phyloP scores from a whole-genome alignment of 768 basidiomycete species.

The Daedalea quercina region DNA sequence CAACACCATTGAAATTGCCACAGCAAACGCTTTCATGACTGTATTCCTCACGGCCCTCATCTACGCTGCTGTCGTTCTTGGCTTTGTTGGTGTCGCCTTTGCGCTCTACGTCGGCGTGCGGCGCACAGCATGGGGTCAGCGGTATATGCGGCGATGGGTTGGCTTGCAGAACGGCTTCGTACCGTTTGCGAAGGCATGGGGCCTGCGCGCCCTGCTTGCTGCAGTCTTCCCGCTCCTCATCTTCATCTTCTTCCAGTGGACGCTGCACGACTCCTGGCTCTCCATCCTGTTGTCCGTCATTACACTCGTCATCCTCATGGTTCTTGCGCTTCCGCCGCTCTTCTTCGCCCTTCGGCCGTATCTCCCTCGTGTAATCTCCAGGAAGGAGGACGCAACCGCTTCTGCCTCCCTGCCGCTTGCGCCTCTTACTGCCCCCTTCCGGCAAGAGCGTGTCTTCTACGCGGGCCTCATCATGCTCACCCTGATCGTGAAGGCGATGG shows the following conservation, averaged over 20 bases:
- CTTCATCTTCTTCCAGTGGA: slow-evolving; percentile 89
- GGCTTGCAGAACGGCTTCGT: slow-evolving; percentile 30
- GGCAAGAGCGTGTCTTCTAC: slow-evolving; percentile 61
- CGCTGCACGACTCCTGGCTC: slow-evolving; percentile 82
- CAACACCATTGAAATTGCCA: slow-evolving; percentile 70
- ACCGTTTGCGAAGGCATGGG: slow-evolving; percentile 51
- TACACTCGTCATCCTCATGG: slow-evolving; percentile 45
- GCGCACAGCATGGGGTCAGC: slow-evolving; percentile 14
- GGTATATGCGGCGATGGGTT: slow-evolving; percentile 12
- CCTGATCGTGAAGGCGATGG: slow-evolving; percentile 59
- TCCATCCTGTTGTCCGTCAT: slow-evolving; percentile 75
- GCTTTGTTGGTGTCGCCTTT: slow-evolving; percentile 46
- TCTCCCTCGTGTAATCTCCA: slow-evolving; percentile 34
- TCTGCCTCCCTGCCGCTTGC: slow-evolving; percentile 30
- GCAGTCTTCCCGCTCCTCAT: slow-evolving; percentile 62
- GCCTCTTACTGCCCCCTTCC: slow-evolving; percentile 64
- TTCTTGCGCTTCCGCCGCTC: slow-evolving; percentile 41
- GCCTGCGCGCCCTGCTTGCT: slow-evolving; percentile 61
- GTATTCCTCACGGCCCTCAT: slow-evolving; percentile 73
- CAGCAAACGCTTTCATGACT: slow-evolving; percentile 87
- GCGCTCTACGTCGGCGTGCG: slow-evolving; percentile 30
- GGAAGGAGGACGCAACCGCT: slow-evolving; percentile 21
- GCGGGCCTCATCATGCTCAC: slow-evolving; percentile 49
- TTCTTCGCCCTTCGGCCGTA: slow-evolving; percentile 38
- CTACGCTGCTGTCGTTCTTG: slow-evolving; percentile 52